Evolutionary conservation across 352 stramenopile genomes (phyloP).

Genomic region (Phytopythium helicoides): DNA sequence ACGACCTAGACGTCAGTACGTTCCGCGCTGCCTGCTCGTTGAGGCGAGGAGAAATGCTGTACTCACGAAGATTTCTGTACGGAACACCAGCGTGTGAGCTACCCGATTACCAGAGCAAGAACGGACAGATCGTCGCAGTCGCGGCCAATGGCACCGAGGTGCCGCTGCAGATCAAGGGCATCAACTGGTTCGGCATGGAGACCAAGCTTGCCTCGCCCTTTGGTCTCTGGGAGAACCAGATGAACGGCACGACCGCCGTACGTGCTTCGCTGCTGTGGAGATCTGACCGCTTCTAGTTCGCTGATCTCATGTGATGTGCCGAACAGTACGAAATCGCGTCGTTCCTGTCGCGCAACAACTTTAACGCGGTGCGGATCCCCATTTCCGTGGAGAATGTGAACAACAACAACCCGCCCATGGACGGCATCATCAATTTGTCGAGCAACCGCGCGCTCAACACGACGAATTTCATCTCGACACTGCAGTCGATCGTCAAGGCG

Average conservation of each 20-base stretch:
- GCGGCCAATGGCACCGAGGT: constrained; percentile 63
- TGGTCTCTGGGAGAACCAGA: constrained; percentile 56
- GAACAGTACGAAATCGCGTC: constrained; percentile 41
- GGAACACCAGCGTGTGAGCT: constrained; percentile 43
- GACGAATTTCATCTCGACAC: constrained; percentile 43
- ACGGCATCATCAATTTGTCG: constrained; percentile 38
- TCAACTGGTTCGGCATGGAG: constrained; percentile 85
- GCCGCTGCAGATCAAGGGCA: constrained; percentile 64
- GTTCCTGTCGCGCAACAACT: constrained; percentile 42
- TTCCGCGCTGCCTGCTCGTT: too few species aligned
- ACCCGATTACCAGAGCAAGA: constrained; percentile 62
- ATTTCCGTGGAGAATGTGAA: constrained; percentile 7
- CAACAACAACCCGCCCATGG: constrained; percentile 48
- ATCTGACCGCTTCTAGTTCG: too few species aligned
- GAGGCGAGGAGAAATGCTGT: too few species aligned
- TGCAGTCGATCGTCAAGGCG: constrained; percentile 53
- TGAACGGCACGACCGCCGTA: constrained; percentile 56
- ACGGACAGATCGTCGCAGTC: constrained; percentile 49
- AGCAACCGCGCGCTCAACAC: constrained; percentile 61
- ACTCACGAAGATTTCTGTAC: too few species aligned
- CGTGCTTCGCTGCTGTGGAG: too few species aligned
- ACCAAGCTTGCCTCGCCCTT: constrained; percentile 46
- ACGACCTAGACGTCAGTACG: constrained; percentile 38
- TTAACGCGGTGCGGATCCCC: constrained; percentile 37
- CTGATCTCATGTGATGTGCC: too few species aligned